Percentiles rank a stretch among this genome's conserved stretches.
phyloP scores from a whole-genome alignment of 805 yeast genomes.

The Diddensiella santjacobensis region DNA sequence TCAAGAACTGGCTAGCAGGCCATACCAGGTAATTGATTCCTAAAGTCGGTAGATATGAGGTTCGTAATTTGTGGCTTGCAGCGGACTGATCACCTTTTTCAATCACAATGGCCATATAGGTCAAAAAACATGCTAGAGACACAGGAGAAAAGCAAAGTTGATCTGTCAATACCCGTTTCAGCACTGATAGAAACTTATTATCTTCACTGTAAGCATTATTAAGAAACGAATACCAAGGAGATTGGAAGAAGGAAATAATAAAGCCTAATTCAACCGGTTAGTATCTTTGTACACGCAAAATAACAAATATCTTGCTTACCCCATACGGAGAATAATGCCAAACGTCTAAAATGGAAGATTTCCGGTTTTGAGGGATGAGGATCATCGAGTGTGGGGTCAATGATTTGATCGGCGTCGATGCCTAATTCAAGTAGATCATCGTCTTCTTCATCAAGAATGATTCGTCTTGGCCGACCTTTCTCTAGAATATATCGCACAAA shows the following conservation, averaged over 20 bases:
- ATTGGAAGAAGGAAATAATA: conserved; percentile 74
- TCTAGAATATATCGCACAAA: conserved; percentile 30
- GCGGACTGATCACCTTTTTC: conserved; percentile 70
- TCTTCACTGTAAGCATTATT: conserved; percentile 74
- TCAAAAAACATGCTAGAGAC: conserved; percentile 73
- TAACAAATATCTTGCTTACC: no score
- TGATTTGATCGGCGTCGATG: conserved; percentile 18
- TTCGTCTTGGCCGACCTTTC: conserved; percentile 31
- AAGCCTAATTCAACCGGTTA: no score
- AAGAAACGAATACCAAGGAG: conserved; percentile 82
- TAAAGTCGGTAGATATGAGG: conserved; percentile 59
- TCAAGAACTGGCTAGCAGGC: conserved; percentile 82
- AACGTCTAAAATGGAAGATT: conserved; percentile 61
- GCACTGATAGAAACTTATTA: conserved; percentile 68
- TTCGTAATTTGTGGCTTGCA: conserved; percentile 58
- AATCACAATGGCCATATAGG: conserved; percentile 76
- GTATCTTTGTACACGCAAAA: no score
- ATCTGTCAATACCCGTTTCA: conserved; percentile 84
- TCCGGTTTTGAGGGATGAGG: conserved; percentile 24
- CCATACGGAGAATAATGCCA: conserved; percentile 81
- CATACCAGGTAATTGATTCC: conserved; percentile 79
- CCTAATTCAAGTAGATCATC: conserved; percentile 37
- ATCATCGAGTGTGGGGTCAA: conserved; percentile 2
- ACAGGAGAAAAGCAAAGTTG: conserved; percentile 88
- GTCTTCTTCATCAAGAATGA: conserved; percentile 34